Percentiles rank a stretch among this genome's conserved stretches.
Evolutionary conservation across 1,139 yeast genomes (phyloP).

Genomic region (Zygosaccharomyces pseudobailii): DNA sequence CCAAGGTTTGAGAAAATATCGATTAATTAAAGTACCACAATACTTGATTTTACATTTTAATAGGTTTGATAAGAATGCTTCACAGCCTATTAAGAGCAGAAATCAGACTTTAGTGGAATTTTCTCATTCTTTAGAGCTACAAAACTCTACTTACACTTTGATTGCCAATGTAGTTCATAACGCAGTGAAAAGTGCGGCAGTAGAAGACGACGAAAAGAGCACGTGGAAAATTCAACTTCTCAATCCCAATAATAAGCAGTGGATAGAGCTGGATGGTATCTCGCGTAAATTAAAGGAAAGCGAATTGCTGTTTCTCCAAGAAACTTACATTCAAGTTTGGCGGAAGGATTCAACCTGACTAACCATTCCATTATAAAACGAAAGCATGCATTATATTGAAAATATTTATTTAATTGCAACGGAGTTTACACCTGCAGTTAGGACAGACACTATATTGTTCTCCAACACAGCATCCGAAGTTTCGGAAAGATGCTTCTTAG

Average conservation of each 20-base stretch:
- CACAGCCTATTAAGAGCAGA: constrained; percentile 39
- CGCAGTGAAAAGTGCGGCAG: constrained; percentile 11
- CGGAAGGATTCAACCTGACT: constrained; percentile 2
- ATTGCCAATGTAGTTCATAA: constrained; percentile 52
- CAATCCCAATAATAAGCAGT: constrained; percentile 40
- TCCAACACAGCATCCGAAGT: constrained; percentile 84
- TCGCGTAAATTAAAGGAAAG: constrained; percentile 44
- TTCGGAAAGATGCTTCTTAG: constrained; percentile 92
- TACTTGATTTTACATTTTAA: constrained; percentile 53
- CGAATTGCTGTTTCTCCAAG: constrained; percentile 59
- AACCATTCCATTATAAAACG: constrained; percentile 1
- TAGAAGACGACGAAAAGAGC: constrained; percentile 33
- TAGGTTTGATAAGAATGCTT: constrained; percentile 42
- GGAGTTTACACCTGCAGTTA: constrained; percentile 85
- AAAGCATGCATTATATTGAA: constrained; percentile 2
- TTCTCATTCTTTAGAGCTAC: constrained; percentile 37
- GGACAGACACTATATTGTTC: constrained; percentile 79
- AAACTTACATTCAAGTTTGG: constrained; percentile 69
- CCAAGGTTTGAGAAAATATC: constrained; percentile 35
- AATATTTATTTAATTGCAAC: constrained; percentile 68
- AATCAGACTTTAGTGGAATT: constrained; percentile 66
- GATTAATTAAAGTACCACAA: constrained; percentile 47
- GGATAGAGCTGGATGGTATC: constrained; percentile 58
- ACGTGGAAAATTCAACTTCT: constrained; percentile 52
- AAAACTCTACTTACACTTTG: constrained; percentile 40